Evolutionary conservation across 352 stramenopile species (phyloP).

Genomic region (Globisporangium nagaii): DNA sequence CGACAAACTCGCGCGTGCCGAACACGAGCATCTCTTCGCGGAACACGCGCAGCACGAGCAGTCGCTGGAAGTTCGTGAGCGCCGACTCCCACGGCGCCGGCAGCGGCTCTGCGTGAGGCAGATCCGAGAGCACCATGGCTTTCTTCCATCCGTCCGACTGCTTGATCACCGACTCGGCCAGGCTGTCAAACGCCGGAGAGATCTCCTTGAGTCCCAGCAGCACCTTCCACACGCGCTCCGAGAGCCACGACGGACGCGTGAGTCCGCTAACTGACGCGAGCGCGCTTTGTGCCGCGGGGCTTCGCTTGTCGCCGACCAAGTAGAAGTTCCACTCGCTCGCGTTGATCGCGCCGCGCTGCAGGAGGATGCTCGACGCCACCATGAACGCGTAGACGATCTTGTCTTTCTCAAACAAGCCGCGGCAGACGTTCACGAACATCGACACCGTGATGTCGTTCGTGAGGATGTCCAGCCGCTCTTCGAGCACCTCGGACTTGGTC

Average conservation of each 20-base stretch:
- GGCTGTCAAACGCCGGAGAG: conserved; percentile 36
- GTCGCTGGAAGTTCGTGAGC: conserved; percentile 84
- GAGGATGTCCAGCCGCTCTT: conserved; percentile 84
- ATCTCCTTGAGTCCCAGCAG: conserved; percentile 65
- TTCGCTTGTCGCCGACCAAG: conserved; percentile 83
- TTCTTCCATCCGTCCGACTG: conserved; percentile 66
- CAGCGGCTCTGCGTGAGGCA: conserved; percentile 67
- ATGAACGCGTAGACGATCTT: conserved; percentile 95
- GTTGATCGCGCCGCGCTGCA: conserved; percentile 69
- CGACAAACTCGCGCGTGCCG: conserved; percentile 82
- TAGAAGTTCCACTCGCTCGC: conserved; percentile 86
- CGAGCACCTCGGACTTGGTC: conserved; percentile 73
- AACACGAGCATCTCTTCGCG: conserved; percentile 90
- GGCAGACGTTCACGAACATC: conserved; percentile 94
- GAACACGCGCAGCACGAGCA: conserved; percentile 88
- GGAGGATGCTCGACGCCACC: conserved; percentile 85
- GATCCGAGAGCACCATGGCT: conserved; percentile 67
- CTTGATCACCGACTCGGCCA: conserved; percentile 40
- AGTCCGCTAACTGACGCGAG: conserved; percentile 27
- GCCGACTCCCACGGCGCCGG: conserved; percentile 64
- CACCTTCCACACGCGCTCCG: conserved; percentile 73
- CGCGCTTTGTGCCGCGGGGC: conserved; percentile 35
- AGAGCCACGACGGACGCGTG: conserved; percentile 57
- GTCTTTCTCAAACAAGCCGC: conserved; percentile 93
- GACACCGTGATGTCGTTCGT: conserved; percentile 89